These are phyloP conservation scores for Penicillium sp. DNA, from an alignment of 2,329 filamentous ascomycete genomes.

Conservation along the genomic window DNA sequence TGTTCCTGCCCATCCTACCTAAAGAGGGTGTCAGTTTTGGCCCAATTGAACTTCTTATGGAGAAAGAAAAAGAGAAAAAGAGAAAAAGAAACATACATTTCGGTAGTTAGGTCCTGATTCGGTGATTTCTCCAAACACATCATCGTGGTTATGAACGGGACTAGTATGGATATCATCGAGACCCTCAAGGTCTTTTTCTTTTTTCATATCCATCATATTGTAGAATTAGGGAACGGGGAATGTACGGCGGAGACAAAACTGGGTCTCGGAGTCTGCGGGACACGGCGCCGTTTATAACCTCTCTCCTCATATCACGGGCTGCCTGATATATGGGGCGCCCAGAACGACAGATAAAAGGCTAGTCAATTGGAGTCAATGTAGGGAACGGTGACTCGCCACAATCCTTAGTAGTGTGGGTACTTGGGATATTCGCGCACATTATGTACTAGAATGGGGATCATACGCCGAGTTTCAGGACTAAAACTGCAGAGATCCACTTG, in stretches of 20 bases:
- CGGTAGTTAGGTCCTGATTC: conserved; percentile 31
- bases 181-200: conserved; percentile 3
- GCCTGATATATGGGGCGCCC: not conserved
- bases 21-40: not conserved
- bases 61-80: not conserved
- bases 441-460: not conserved
- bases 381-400: not conserved
- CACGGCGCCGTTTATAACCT: not conserved
- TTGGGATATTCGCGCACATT: not conserved
- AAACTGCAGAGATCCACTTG: not conserved
- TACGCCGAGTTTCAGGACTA: not conserved
- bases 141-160: conserved; percentile 18
- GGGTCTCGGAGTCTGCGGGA: not conserved
- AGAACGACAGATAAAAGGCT: not conserved
- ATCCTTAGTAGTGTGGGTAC: not conserved
- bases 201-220: conserved; percentile 2
- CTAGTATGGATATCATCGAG: not conserved
- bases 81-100: conserved; percentile 16
- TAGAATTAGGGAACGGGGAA: not conserved
- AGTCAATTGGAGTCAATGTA: not conserved
- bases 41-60: not conserved
- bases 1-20: conserved; percentile 47
- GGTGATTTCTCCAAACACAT: conserved; percentile 37
- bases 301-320: not conserved
- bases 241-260: not conserved